phyloP scores from a whole-genome alignment of 2,329 filamentous ascomycete species.

The Diaporthe velutina region DNA sequence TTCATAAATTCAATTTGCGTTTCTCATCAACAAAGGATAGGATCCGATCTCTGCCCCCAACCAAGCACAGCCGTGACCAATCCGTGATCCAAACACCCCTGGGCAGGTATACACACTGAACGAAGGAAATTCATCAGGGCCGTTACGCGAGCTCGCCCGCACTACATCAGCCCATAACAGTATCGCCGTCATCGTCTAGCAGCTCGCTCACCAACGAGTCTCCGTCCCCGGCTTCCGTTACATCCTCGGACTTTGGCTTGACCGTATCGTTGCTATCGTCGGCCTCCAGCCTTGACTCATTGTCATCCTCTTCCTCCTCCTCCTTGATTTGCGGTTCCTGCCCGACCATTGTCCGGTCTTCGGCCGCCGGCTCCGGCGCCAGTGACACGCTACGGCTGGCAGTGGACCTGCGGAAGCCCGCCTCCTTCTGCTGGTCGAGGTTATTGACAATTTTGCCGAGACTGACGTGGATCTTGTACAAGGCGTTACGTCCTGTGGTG shows the following conservation, averaged over 20 bases:
- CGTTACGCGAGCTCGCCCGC: conserved; percentile 42
- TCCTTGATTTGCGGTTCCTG: conserved; percentile 62
- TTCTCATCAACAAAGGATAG: conserved; percentile 20
- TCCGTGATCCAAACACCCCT: conserved; percentile 12
- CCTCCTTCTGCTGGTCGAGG: conserved; percentile 60
- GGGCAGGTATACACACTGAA: neutral
- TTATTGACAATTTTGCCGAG: conserved; percentile 76
- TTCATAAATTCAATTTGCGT: conserved; percentile 33
- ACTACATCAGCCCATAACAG: conserved; percentile 33
- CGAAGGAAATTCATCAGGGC: conserved; percentile 12
- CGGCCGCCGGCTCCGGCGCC: conserved; percentile 48
- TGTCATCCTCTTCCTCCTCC: conserved; percentile 56
- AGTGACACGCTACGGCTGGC: conserved; percentile 60
- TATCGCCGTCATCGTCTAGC: conserved; percentile 51
- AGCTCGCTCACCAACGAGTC: conserved; percentile 56
- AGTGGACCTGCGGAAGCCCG: conserved; percentile 51
- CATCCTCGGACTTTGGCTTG: conserved; percentile 42
- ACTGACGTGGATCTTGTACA: conserved; percentile 77
- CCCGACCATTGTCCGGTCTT: conserved; percentile 50
- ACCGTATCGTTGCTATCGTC: conserved; percentile 46
- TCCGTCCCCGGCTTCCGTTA: conserved; percentile 31
- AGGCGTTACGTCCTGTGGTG: conserved; percentile 71
- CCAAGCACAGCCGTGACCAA: conserved; percentile 6
- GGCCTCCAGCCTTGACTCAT: conserved; percentile 42
- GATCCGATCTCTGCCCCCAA: conserved; percentile 3